Percentiles rank a stretch among this genome's conserved stretches.
phyloP scores from a whole-genome alignment of 2,329 filamentous ascomycete species.

The Davidsoniella eucalypti region DNA sequence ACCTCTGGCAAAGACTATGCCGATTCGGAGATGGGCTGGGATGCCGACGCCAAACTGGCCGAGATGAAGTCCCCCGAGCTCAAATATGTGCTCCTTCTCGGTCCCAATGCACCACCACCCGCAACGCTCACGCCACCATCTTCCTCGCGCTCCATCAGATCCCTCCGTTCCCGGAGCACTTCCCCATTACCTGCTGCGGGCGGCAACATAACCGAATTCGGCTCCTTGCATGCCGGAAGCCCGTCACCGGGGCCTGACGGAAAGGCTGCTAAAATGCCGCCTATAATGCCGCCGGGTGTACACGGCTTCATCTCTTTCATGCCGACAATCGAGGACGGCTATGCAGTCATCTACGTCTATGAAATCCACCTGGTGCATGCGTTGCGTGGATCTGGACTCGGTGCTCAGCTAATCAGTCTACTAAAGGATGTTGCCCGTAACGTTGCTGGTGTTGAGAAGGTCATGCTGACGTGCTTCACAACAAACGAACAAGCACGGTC shows the following conservation, averaged over 20 bases:
- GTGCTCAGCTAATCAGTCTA: constrained; percentile 39
- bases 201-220: constrained; percentile 6
- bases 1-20: constrained; percentile 52
- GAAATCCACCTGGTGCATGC: constrained; percentile 51
- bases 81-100: constrained; percentile 48
- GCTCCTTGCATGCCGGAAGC: neutral
- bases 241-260: neutral
- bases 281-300: constrained; percentile 17
- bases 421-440: constrained; percentile 35
- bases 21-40: constrained; percentile 46
- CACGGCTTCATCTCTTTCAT: constrained; percentile 49
- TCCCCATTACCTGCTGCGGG: neutral
- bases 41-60: constrained; percentile 37
- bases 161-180: constrained; percentile 3
- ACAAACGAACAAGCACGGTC: constrained; percentile 38
- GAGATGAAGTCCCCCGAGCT: constrained; percentile 56
- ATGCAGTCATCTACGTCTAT: constrained; percentile 59
- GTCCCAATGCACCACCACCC: constrained; percentile 13
- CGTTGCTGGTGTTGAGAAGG: constrained; percentile 40
- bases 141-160: constrained; percentile 9
- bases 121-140: constrained; percentile 11
- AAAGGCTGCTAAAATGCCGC: constrained; percentile 11
- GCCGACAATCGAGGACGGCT: constrained; percentile 50
- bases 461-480: constrained; percentile 60
- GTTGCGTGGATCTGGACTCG: constrained; percentile 47